Base-by-base conservation (phyloP, 1,139 yeast species). In the Zygosaccharomyces sapae region DNA sequence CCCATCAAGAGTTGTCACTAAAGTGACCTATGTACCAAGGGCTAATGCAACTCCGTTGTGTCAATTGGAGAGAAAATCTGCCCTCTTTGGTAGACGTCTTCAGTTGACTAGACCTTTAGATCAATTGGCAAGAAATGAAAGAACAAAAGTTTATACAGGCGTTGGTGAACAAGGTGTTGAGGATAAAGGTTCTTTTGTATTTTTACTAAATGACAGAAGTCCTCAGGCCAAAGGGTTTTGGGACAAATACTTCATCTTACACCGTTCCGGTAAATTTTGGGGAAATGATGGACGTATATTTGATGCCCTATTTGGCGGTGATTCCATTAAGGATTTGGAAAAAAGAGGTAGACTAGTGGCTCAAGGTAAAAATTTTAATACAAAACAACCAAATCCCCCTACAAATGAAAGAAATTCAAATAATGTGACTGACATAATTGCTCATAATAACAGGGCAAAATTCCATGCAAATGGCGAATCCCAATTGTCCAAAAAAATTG, bases 141-240 rank as follows among this genome's bases (percentile, higher is more conserved):
- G 47, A 39, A 51, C 56, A 8, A 51, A 54, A 29, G 58, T 61
- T 5, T 63, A 52, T 34, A 63, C 68, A 1, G 67, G 68, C 2
- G 51, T 47, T 4, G 67, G 68, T 7, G 22, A 44, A 1, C 64
- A 61, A 39, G 66, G 66, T 12, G 52, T 61, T 13, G 67, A 62
- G 12, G 66, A 63, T 48, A 56, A 51, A 24, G 53, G 56, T 2
- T 55, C 67, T 1, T 59, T 57, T 39, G 52, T 55, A 1, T 63
- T 63, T 46, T 56, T 55, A 36, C 50, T 63, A 7, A 49, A 48
- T 19, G 62, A 59, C 41, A 49, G 45, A 25, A 47, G 49, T 25
- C 42, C 51, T 1, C 31, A 41, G 7, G 38, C 43, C 9, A 55
- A 45, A 41, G 47, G 48, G 16, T 44, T 54, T 47, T 49, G 56